Percentiles rank a stretch among this genome's conserved stretches.
Evolutionary conservation across 1,284 basidiomycete genomes (phyloP).

Genomic region (Austropuccinia psidii): DNA sequence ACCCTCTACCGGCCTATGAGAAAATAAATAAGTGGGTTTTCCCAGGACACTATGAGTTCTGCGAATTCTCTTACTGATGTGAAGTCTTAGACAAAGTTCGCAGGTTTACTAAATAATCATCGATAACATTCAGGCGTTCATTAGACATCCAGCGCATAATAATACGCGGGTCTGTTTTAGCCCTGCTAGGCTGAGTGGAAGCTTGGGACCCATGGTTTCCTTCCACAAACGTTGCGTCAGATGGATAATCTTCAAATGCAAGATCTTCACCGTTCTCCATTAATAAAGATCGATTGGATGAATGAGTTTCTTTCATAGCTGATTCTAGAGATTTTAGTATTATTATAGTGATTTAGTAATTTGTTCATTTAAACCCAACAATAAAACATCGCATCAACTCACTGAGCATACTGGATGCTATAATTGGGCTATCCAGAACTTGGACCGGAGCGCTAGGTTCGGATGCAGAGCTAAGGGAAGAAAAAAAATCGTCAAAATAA

Average conservation of each 20-base stretch:
- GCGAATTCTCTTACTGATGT: slow-evolving; percentile 5
- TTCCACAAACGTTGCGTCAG: slow-evolving; percentile 22
- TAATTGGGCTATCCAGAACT: not conserved
- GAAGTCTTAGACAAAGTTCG: not conserved
- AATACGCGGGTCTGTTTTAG: not conserved
- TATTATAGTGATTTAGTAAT: not conserved
- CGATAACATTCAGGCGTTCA: slow-evolving; percentile 17
- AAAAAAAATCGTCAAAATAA: not conserved
- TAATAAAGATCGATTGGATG: not conserved
- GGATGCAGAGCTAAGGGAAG: not conserved
- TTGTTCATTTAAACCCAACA: not conserved
- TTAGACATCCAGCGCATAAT: slow-evolving; percentile 4
- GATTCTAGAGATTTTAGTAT: slow-evolving; percentile 21
- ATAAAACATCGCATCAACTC: not conserved
- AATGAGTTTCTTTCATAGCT: slow-evolving; percentile 24
- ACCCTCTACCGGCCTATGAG: slow-evolving; percentile 6
- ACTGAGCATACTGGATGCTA: slow-evolving; percentile 19
- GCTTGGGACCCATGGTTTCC: not conserved
- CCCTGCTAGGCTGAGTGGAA: not conserved
- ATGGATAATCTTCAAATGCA: slow-evolving; percentile 28
- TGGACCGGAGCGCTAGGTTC: not conserved
- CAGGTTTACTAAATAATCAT: slow-evolving; percentile 19
- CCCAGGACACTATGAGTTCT: not conserved
- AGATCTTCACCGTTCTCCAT: slow-evolving; percentile 33
- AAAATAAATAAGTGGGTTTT: not conserved